Conservation (phyloP, 495 filamentous ascomycete species). For the Penicillium cinerascens region DNA sequence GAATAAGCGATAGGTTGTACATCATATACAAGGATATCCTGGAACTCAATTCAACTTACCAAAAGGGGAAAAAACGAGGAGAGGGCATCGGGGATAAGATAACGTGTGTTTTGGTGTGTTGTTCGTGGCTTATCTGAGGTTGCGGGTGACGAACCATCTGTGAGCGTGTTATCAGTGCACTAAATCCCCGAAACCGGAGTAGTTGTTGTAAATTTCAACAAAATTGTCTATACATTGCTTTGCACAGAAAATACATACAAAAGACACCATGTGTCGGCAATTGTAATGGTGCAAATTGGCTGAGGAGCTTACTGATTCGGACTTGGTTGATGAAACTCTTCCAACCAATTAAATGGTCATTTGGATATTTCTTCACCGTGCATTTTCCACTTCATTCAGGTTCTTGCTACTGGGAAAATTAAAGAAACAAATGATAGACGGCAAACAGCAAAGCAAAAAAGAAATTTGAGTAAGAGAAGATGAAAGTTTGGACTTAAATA, state of each 20-base stretch:
- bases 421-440: too few relatives aligned
- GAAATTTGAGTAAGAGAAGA: too few relatives aligned
- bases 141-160: neutral
- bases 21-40: neutral
- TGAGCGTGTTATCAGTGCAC: neutral
- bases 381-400: too few relatives aligned
- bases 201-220: neutral
- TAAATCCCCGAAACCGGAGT: neutral
- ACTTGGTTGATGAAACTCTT: neutral
- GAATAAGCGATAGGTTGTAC: neutral
- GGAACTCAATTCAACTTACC: neutral
- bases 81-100: neutral
- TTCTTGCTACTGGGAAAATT: too few relatives aligned
- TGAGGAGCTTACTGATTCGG: neutral
- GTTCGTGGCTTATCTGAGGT: neutral
- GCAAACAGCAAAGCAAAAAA: too few relatives aligned
- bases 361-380: neutral
- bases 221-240: neutral
- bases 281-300: neutral
- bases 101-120: neutral
- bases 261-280: neutral
- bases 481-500: too few relatives aligned
- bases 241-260: neutral
- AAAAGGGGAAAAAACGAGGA: neutral
- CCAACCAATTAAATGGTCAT: neutral